phyloP scores from a whole-genome alignment of 2,329 filamentous ascomycete genomes.

The Coleophoma eucalyptorum region DNA sequence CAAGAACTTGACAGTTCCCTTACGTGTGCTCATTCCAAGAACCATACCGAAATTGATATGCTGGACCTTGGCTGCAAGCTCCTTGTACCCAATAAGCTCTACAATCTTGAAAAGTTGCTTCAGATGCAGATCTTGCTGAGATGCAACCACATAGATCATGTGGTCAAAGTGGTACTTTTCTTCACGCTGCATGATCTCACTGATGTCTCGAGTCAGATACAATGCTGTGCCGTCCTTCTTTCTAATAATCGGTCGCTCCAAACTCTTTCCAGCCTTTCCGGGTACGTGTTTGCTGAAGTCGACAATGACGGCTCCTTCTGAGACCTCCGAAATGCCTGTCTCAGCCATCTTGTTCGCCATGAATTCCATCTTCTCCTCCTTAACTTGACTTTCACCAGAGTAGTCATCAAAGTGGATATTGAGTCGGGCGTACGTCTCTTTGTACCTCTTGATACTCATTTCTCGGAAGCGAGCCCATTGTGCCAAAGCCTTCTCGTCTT shows the following conservation, averaged over 20 bases:
- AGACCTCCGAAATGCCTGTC: slow-evolving; percentile 63
- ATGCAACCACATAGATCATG: slow-evolving; percentile 77
- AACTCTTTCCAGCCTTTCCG: slow-evolving; percentile 63
- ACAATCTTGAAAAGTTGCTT: slow-evolving; percentile 75
- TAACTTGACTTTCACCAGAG: slow-evolving; percentile 72
- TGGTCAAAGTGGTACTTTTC: slow-evolving; percentile 67
- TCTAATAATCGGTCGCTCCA: slow-evolving; percentile 67
- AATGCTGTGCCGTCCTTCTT: slow-evolving; percentile 73
- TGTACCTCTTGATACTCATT: slow-evolving; percentile 63
- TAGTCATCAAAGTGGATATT: slow-evolving; percentile 70
- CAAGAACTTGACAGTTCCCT: slow-evolving; percentile 71
- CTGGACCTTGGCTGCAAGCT: slow-evolving; percentile 64
- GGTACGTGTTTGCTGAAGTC: slow-evolving; percentile 67
- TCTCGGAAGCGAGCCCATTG: slow-evolving; percentile 66
- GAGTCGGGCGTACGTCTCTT: slow-evolving; percentile 63
- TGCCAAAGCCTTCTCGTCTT: slow-evolving; percentile 54
- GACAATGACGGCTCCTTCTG: slow-evolving; percentile 68
- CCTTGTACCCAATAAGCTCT: slow-evolving; percentile 65
- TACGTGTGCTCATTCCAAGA: slow-evolving; percentile 66
- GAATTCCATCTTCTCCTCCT: slow-evolving; percentile 61
- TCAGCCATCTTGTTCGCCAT: slow-evolving; percentile 59
- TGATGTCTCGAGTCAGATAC: slow-evolving; percentile 76
- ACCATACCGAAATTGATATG: slow-evolving; percentile 76
- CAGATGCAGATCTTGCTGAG: slow-evolving; percentile 68
- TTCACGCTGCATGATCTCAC: slow-evolving; percentile 64